Percentiles rank a stretch among this genome's conserved stretches.
These are phyloP conservation scores for Angophora floribunda DNA, from an alignment of 345 rosid genomes.

Conservation along the genomic window DNA sequence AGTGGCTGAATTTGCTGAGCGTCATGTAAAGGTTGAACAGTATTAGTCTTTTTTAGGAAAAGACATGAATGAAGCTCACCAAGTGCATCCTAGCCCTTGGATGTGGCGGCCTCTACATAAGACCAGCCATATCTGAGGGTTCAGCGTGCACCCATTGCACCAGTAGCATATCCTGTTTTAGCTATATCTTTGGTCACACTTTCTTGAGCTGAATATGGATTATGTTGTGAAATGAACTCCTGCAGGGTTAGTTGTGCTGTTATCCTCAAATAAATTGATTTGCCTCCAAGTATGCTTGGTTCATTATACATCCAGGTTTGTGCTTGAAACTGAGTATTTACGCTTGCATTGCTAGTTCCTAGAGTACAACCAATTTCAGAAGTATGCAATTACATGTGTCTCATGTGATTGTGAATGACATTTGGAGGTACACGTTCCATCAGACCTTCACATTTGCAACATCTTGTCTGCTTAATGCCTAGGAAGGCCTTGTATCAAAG, in stretches of 20 bases:
- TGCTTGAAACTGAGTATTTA: neutral
- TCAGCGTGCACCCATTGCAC: neutral
- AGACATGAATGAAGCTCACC: neutral
- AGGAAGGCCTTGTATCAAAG: neutral
- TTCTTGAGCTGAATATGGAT: neutral
- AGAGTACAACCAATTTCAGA: neutral
- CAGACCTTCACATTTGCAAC: neutral
- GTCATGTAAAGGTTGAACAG: neutral
- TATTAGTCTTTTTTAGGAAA: neutral
- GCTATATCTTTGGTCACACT: neutral
- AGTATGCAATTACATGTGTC: neutral
- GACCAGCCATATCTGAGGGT: neutral
- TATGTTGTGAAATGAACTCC: neutral
- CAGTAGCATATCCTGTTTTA: neutral
- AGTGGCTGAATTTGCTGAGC: neutral
- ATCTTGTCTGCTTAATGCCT: neutral
- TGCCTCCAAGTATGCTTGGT: neutral
- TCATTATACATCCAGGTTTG: neutral
- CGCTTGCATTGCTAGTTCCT: neutral
- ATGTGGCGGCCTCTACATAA: neutral
- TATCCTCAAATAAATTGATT: neutral
- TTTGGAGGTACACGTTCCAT: neutral
- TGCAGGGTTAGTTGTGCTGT: neutral
- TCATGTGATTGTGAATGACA: neutral
- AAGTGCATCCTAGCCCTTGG: neutral